Conservation (phyloP, 2,329 filamentous ascomycete species). For the Xylariaceae sp. region DNA sequence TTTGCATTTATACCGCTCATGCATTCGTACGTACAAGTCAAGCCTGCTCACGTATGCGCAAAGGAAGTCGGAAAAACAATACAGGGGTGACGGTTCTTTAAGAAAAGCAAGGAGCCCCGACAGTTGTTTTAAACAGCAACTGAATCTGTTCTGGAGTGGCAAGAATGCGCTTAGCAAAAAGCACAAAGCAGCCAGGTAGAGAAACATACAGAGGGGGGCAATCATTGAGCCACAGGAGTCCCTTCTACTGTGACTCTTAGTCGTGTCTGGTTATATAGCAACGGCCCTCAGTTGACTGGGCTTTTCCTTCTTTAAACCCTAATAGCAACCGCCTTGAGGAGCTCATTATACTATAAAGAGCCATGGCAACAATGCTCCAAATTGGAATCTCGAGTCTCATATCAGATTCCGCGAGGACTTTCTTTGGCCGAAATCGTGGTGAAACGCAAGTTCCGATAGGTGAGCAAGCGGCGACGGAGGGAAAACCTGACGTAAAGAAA, state of each 20-base stretch:
- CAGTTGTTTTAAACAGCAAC: neutral
- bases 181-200: neutral
- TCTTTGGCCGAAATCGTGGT: neutral
- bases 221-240: neutral
- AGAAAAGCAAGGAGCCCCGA: neutral
- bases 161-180: constrained; percentile 1
- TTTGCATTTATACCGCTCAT: neutral
- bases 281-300: neutral
- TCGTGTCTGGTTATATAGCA: neutral
- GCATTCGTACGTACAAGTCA: neutral
- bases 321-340: neutral
- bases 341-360: neutral
- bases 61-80: neutral
- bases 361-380: neutral
- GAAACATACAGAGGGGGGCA: constrained; percentile 2
- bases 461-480: neutral
- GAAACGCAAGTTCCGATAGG: neutral
- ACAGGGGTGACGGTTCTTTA: neutral
- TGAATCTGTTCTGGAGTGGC: neutral
- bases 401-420: neutral
- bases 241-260: constrained; percentile 3
- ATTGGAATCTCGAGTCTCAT: neutral
- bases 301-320: neutral
- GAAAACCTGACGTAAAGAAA: neutral
- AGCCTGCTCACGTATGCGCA: neutral